A percentile compares a stretch with the other conserved stretches of the same genome.
These are phyloP conservation scores for Oxyria digyna DNA, from an alignment of 148 eudicot genomes.

Conservation along the genomic window DNA sequence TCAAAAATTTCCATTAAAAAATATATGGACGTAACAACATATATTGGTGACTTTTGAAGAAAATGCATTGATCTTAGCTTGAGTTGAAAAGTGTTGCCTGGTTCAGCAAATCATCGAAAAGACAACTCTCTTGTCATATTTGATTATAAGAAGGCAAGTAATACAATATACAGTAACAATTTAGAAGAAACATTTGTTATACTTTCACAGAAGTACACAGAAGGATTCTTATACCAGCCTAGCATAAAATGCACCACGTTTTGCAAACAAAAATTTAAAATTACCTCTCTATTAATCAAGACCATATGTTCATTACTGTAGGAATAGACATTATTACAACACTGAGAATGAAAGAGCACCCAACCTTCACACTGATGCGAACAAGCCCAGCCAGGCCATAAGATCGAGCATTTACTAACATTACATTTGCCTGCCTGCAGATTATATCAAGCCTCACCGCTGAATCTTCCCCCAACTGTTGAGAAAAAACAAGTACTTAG, in stretches of 20 bases:
- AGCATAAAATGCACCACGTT: not conserved
- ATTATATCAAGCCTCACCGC: constrained; percentile 81
- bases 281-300: not conserved
- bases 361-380: constrained; percentile 86
- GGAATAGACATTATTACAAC: not conserved
- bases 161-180: not conserved
- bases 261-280: not conserved
- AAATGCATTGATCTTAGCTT: not conserved
- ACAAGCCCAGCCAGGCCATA: constrained; percentile 92
- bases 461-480: constrained; percentile 73
- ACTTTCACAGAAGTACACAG: not conserved
- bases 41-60: not conserved
- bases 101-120: not conserved
- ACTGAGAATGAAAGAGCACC: not conserved
- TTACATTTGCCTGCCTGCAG: constrained; percentile 76
- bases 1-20: not conserved
- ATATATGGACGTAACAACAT: not conserved
- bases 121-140: not conserved
- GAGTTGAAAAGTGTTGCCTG: not conserved
- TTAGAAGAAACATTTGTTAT: not conserved
- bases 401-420: constrained; percentile 70
- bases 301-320: not conserved
- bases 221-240: not conserved
- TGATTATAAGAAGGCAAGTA: not conserved
- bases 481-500: not conserved